Evolutionary conservation across 768 basidiomycete genomes (phyloP).

Genomic region (Termitomyces sp.): DNA sequence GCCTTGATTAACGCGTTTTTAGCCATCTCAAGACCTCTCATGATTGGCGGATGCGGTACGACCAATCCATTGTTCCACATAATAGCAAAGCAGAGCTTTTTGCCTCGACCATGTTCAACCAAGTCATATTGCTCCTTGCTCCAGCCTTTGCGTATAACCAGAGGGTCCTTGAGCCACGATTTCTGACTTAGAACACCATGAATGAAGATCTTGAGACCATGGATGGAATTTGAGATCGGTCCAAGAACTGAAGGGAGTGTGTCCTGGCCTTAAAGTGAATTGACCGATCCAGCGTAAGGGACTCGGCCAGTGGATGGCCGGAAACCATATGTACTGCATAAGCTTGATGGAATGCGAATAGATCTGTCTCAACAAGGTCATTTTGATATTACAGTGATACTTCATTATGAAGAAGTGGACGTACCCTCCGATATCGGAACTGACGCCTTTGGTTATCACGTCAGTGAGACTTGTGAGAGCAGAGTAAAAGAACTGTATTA

Average conservation of each 20-base stretch:
- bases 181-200: conserved; percentile 51
- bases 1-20: conserved; percentile 52
- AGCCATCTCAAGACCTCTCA: conserved; percentile 49
- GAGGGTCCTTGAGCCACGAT: conserved; percentile 67
- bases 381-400: not conserved
- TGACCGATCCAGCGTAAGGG: conserved; percentile 63
- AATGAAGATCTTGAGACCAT: conserved; percentile 59
- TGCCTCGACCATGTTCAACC: conserved; percentile 49
- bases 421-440: conserved; percentile 79
- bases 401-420: not conserved
- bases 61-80: conserved; percentile 61
- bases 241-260: conserved; percentile 69
- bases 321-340: conserved; percentile 67
- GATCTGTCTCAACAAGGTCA: conserved; percentile 39
- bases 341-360: conserved; percentile 63
- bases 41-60: conserved; percentile 59
- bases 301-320: conserved; percentile 65
- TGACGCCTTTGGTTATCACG: conserved; percentile 30
- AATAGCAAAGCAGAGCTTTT: conserved; percentile 49
- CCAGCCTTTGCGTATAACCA: conserved; percentile 54
- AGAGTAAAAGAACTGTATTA: conserved; percentile 12
- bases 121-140: conserved; percentile 53
- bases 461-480: not conserved
- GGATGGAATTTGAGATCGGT: conserved; percentile 54
- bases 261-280: conserved; percentile 68